A percentile compares a stretch with the other conserved stretches of the same genome.
Conservation (phyloP, 192 early-diverging fungal genomes). For the Backusella psychrophila region DNA sequence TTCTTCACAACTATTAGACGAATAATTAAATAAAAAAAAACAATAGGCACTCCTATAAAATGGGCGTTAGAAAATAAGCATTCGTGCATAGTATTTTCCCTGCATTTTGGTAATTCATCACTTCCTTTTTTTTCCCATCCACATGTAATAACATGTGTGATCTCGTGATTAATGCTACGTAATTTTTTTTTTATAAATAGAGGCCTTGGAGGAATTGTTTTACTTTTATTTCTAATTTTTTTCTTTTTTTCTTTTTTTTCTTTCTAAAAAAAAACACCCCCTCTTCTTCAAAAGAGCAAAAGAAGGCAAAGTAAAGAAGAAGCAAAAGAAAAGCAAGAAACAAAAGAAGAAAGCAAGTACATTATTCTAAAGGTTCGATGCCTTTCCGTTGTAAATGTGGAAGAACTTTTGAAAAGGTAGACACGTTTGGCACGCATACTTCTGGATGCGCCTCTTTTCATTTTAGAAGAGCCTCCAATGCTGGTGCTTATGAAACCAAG, state of each 20-base stretch:
- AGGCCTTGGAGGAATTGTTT: not conserved
- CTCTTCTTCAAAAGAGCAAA: not conserved
- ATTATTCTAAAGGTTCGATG: conserved; percentile 20
- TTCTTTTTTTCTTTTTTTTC: not conserved
- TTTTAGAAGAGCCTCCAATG: conserved; percentile 22
- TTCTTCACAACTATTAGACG: not conserved
- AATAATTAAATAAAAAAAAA: not conserved
- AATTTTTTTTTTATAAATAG: not conserved
- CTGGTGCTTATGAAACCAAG: not conserved
- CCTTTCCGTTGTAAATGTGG: conserved; percentile 44
- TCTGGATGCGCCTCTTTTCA: conserved; percentile 42
- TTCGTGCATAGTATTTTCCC: not conserved
- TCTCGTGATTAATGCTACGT: not conserved
- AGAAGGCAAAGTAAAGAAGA: too few species aligned
- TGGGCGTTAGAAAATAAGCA: not conserved
- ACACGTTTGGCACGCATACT: conserved; percentile 36
- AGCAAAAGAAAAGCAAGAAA: not conserved
- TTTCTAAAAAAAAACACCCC: not conserved
- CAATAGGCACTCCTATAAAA: not conserved
- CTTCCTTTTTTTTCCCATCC: not conserved
- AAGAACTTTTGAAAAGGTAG: conserved; percentile 40
- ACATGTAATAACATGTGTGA: conserved; percentile 2
- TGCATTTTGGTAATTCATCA: not conserved
- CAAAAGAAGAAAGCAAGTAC: not conserved
- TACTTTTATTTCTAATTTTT: not conserved